Base-by-base conservation (phyloP, 2,329 filamentous ascomycete genomes). In the Eutypella sp. region DNA sequence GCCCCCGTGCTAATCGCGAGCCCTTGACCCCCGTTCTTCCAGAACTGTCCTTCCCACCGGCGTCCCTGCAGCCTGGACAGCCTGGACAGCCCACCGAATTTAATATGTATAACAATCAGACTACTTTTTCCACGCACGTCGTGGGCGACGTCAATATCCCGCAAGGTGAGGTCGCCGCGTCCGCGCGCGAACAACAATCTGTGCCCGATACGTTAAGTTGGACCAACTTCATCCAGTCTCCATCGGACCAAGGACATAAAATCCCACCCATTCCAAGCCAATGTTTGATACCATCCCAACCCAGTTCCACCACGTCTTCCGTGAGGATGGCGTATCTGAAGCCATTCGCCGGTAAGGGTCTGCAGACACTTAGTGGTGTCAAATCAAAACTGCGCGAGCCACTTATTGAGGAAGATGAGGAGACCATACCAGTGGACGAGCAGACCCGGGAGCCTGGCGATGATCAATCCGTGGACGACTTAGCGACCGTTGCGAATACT, bases 201-300 rank as follows among this genome's bases (percentile, higher is more conserved):
- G 64, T 82, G 48, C 78, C 78, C 15, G 79, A 82, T 64, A 81
- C 78, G 4, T 60, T 79, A 50, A 68, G 67, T 56, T 81, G 76
- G 76, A 65, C 63, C 20, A 69, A 71, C 18, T 57, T 68, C 19
- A 50, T 69, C 38, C 68, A 68, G 47, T 70, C 72, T 7, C 67
- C 69, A 19, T 56, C 64, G 15, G 63, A 62, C 27, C 62, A 57
- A 45, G 43, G 42, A 39, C 57, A 54, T 33, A 52, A 62, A 5
- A 57, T 74, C 38, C 71, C 74, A 5, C 71, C 73, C 4, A 72
- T 74, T 38, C 74, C 74, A 25, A 66, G 73, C 15, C 74, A 78
- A 53, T 78, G 71, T 48, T 55, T 77, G 23, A 63, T 76, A 59
- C 63, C 71, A 7, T 76, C 75, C n/a, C 75, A 78, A 50, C 68